These are phyloP conservation scores for Grammothele lineata DNA, from an alignment of 768 basidiomycete genomes.

Conservation along the genomic window DNA sequence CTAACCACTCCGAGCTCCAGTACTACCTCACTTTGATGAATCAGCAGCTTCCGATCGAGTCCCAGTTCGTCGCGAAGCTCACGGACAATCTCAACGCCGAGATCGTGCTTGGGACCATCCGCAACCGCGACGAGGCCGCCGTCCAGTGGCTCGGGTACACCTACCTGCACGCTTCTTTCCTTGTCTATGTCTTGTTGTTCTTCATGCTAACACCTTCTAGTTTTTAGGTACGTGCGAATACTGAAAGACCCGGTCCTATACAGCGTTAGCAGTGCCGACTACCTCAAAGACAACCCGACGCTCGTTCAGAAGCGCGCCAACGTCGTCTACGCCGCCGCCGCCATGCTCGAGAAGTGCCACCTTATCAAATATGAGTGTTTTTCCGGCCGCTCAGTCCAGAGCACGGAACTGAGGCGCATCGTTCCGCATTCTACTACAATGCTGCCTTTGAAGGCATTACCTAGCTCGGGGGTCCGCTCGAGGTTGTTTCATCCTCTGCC, in stretches of 20 bases:
- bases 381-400: conserved; percentile 84
- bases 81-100: conserved; percentile 97
- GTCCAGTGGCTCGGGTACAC: conserved; percentile 98
- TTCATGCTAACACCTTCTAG: conserved; percentile 16
- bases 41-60: conserved; percentile 96
- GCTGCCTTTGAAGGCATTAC: conserved; percentile 91
- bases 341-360: conserved; percentile 88
- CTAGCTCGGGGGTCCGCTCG: conserved; percentile 93
- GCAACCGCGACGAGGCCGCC: conserved; percentile 95
- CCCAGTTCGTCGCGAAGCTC: conserved; percentile 87
- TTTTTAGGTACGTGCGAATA: conserved; percentile 88
- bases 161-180: conserved; percentile 60
- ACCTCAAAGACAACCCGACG: conserved; percentile 77
- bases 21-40: conserved; percentile 95
- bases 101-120: conserved; percentile 91
- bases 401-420: conserved; percentile 90
- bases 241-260: conserved; percentile 85
- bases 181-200: no score
- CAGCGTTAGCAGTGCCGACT: conserved; percentile 82
- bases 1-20: conserved; percentile 94
- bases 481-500: conserved; percentile 94
- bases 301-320: conserved; percentile 93
- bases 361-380: conserved; percentile 92
- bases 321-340: conserved; percentile 90
- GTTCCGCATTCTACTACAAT: conserved; percentile 97